Evolutionary conservation across 1,139 yeast genomes (phyloP).

Genomic region (Diutina neorugosa): DNA sequence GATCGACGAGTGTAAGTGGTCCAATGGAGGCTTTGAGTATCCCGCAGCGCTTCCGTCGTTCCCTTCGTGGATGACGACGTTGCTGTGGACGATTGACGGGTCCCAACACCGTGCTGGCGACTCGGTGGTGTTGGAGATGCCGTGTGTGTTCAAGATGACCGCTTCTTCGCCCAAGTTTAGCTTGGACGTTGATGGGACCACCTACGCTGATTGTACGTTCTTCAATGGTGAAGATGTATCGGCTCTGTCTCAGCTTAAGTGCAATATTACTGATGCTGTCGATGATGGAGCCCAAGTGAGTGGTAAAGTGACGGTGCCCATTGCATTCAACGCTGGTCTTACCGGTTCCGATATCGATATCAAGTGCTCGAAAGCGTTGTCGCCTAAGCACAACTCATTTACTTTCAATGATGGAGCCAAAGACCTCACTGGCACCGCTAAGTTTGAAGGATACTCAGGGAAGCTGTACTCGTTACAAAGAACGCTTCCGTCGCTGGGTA

Average conservation of each 20-base stretch:
- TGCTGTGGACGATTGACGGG: slow-evolving; percentile 17
- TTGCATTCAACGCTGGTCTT: slow-evolving; percentile 18
- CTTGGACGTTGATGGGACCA: slow-evolving; percentile 8
- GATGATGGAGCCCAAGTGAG: neutral
- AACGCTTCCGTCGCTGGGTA: neutral
- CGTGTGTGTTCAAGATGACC: slow-evolving; percentile 19
- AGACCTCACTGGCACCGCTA: slow-evolving; percentile 6
- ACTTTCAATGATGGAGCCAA: neutral
- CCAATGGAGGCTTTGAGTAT: neutral
- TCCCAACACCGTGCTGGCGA: slow-evolving; percentile 16
- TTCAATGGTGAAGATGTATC: slow-evolving; percentile 14
- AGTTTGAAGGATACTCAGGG: neutral
- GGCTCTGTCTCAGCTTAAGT: slow-evolving; percentile 14
- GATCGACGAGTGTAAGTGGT: neutral
- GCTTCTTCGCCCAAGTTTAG: slow-evolving; percentile 10
- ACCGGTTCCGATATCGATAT: slow-evolving; percentile 13
- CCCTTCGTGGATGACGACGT: slow-evolving; percentile 13
- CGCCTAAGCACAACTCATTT: slow-evolving; percentile 7
- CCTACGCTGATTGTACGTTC: slow-evolving; percentile 18
- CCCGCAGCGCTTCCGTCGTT: neutral
- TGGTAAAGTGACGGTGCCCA: slow-evolving; percentile 17
- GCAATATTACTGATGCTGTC: slow-evolving; percentile 14
- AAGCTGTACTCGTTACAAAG: slow-evolving; percentile 5
- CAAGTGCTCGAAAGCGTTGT: slow-evolving; percentile 11
- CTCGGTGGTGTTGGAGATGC: slow-evolving; percentile 19